Percentiles rank a stretch among this genome's conserved stretches.
phyloP scores from a whole-genome alignment of 2,329 filamentous ascomycete species.

The Fusarium dlaminii region DNA sequence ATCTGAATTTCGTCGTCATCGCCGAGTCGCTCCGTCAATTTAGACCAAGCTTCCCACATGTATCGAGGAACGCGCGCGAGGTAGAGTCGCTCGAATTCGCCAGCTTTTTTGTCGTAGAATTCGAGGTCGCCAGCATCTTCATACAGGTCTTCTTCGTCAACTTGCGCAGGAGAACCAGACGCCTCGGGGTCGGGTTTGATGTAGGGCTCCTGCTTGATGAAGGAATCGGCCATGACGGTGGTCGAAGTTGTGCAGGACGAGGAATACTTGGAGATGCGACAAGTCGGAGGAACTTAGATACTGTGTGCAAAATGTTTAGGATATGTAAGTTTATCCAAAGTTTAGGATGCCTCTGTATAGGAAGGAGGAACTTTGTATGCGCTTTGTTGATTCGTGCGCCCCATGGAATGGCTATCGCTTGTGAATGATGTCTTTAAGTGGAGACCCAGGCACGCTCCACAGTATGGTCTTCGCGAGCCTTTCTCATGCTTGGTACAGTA shows the following conservation, averaged over 20 bases:
- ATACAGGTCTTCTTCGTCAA: conserved; percentile 75
- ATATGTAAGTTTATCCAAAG: background rate
- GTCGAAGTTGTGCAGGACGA: background rate
- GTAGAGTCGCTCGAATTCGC: conserved; percentile 64
- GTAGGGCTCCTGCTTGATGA: conserved; percentile 55
- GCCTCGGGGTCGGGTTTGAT: conserved; percentile 63
- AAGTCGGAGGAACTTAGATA: background rate
- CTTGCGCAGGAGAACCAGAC: conserved; percentile 53
- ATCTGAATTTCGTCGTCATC: conserved; percentile 85
- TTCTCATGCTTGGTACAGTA: background rate
- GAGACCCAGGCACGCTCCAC: background rate
- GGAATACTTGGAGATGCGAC: background rate
- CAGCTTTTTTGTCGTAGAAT: conserved; percentile 59
- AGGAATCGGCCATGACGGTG: conserved; percentile 49
- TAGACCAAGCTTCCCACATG: conserved; percentile 81
- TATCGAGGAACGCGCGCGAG: conserved; percentile 81
- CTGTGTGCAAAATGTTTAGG: background rate
- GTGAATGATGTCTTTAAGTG: conserved; percentile 1
- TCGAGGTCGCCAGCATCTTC: conserved; percentile 66
- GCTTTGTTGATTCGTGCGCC: background rate
- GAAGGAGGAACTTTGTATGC: background rate
- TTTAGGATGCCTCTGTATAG: background rate
- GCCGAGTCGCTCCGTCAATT: conserved; percentile 65
- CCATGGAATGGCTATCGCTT: background rate
- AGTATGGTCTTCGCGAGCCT: background rate